These are phyloP conservation scores for Tylopilus balloui DNA, from an alignment of 768 basidiomycete species.

Conservation along the genomic window DNA sequence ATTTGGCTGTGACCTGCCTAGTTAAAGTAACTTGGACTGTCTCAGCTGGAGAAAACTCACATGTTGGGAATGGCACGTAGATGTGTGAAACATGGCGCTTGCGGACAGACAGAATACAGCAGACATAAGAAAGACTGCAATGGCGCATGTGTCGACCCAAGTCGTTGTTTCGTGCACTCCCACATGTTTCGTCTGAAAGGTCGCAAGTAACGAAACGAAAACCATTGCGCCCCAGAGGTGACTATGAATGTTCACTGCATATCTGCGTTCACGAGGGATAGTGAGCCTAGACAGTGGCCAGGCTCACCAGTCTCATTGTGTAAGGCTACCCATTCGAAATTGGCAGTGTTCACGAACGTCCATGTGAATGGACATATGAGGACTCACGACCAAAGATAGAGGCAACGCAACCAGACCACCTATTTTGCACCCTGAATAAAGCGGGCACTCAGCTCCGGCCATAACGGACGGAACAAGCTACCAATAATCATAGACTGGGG, in stretches of 20 bases:
- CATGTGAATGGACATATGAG: slow-evolving; percentile 10
- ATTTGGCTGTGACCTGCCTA: slow-evolving; percentile 51
- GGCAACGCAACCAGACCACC: slow-evolving; percentile 56
- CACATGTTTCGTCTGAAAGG: slow-evolving; percentile 51
- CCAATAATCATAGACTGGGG: slow-evolving; percentile 1
- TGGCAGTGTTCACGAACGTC: slow-evolving; percentile 15
- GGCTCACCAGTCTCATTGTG: slow-evolving; percentile 72
- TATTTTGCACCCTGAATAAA: slow-evolving; percentile 48
- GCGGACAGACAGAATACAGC: slow-evolving; percentile 71
- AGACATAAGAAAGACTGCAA: slow-evolving; percentile 62
- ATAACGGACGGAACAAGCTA: slow-evolving; percentile 3
- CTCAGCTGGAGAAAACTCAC: slow-evolving; percentile 37
- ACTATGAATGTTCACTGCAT: slow-evolving; percentile 78
- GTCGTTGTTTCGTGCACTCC: slow-evolving; percentile 49
- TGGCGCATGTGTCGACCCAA: slow-evolving; percentile 56
- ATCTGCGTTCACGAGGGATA: slow-evolving; percentile 2
- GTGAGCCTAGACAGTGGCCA: neutral
- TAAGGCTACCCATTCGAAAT: slow-evolving; percentile 43
- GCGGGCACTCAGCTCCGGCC: neutral
- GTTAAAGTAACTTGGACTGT: neutral
- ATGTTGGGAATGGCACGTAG: slow-evolving; percentile 65
- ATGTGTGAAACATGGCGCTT: slow-evolving; percentile 71
- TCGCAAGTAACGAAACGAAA: slow-evolving; percentile 52
- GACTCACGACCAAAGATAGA: slow-evolving; percentile 67
- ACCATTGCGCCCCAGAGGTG: slow-evolving; percentile 69